Evolutionary conservation across 257 asterid species (phyloP).

Genomic region (Petunia axillaris): DNA sequence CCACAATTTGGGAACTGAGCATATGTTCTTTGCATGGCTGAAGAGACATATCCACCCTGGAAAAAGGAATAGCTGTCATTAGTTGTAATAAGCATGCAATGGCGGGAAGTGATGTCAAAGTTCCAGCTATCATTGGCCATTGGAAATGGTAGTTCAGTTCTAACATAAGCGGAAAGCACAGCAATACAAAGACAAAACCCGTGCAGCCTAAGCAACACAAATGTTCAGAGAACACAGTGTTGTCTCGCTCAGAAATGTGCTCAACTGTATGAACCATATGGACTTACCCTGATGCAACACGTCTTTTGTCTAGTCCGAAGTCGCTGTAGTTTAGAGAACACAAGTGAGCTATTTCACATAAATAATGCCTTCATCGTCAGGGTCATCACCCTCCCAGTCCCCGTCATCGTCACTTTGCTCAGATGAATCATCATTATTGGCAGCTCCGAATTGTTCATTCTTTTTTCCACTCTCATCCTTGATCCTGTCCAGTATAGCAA

Average conservation of each 20-base stretch:
- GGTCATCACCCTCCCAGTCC: slow-evolving; percentile 66
- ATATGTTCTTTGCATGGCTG: neutral
- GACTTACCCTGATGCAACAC: neutral
- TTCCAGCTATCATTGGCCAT: neutral
- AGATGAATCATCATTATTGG: slow-evolving; percentile 40
- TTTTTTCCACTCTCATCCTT: slow-evolving; percentile 74
- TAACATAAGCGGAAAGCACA: slow-evolving; percentile 8
- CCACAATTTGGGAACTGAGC: neutral
- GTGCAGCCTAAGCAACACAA: neutral
- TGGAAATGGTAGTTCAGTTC: neutral
- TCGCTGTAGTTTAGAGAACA: neutral
- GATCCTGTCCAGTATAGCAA: slow-evolving; percentile 84
- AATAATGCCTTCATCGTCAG: slow-evolving; percentile 81
- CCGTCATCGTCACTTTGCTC: slow-evolving; percentile 49
- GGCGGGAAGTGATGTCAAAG: neutral
- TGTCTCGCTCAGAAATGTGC: neutral
- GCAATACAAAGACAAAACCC: neutral
- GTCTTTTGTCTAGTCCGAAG: slow-evolving; percentile 17
- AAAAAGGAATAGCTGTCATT: neutral
- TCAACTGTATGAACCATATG: neutral
- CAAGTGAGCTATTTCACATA: slow-evolving; percentile 64
- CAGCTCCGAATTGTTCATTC: slow-evolving; percentile 29
- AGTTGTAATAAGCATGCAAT: neutral
- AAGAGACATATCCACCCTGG: neutral
- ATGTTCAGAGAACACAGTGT: neutral